Base-by-base conservation (phyloP, 768 basidiomycete genomes). In the Coprinopsis marcescibilis region DNA sequence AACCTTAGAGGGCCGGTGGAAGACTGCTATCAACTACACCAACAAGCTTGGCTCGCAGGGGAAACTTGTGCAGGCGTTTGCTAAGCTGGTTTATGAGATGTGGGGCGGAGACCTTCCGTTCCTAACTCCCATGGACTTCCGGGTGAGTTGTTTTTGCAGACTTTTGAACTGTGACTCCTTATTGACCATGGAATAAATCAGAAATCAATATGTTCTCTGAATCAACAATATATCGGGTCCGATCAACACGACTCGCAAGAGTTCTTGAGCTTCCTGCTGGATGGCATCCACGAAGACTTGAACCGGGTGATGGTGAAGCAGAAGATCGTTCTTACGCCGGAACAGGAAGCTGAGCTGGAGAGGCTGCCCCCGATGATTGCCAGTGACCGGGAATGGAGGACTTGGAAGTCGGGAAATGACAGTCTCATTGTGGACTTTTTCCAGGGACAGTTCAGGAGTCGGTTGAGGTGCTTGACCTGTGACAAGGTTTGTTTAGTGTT, bases 211-310 rank as follows among this genome's bases (percentile, higher is more conserved):
- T 68, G 62, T 71, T 46, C 78, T 74, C 60, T 87, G 67, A 66
- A 72, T 51, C 65, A 73, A 6, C 86, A 89, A 60, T 96, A 95
- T 63, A 77, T 79, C 26, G 90, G 89, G 2, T 76, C 81, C 13
- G 85, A 93, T 55, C 95, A 99, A 61, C 95, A 99, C 57, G 95
- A 99, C 65, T 93, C 93, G 17, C 96, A 98, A 64, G 95, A 99
- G 66, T 96, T 98, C 64, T 72, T 99, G 32, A 88, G 82, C 19
- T 94, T 95, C 71, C 74, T 99, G 21, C 73, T 99, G 45, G 96
- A 98, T 58, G 89, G 88, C 13, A 79, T 92, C 21, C 89, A 93
- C 57, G 91, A 94, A 58, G 89, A 91, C 60, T 72, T 93, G 42
- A 92, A 92, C 59, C 78, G 89, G 13, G 71, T 97, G 17, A 71